phyloP scores from a whole-genome alignment of 108 stramenopile species.

The Chaetoceros muelleri region DNA sequence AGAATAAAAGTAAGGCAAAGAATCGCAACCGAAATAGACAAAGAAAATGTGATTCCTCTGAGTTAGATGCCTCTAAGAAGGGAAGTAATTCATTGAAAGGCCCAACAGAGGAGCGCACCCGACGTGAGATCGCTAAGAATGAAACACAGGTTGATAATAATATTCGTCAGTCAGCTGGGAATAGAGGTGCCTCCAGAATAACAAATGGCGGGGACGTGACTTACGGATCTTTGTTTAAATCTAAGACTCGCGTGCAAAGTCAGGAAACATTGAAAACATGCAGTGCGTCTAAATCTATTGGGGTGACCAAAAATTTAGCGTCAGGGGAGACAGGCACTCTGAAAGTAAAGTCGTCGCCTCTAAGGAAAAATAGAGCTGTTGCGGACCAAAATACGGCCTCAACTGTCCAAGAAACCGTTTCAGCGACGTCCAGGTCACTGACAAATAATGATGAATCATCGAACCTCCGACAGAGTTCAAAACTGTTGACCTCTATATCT shows the following conservation, averaged over 20 bases:
- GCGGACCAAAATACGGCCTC: constrained; percentile 48
- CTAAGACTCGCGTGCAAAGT: constrained; percentile 6
- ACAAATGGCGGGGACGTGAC: no score
- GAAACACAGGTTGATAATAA: background rate
- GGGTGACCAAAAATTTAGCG: constrained; percentile 18
- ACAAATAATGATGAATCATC: constrained; percentile 2
- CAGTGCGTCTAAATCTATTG: constrained; percentile 26
- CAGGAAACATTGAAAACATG: constrained; percentile 25
- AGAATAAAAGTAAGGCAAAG: constrained; percentile 13
- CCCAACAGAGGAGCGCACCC: constrained; percentile 4
- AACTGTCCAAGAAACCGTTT: constrained; percentile 44
- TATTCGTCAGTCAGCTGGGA: no score
- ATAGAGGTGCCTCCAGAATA: no score
- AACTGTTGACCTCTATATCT: constrained; percentile 10
- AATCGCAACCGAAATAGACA: constrained; percentile 18
- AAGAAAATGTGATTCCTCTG: constrained; percentile 2
- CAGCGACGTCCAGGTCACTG: constrained; percentile 11
- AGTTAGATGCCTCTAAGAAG: constrained; percentile 1
- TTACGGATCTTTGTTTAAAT: no score
- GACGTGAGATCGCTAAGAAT: background rate
- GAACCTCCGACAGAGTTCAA: constrained; percentile 1
- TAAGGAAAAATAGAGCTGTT: background rate
- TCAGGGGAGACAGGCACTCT: constrained; percentile 4
- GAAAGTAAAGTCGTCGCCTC: background rate
- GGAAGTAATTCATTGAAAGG: constrained; percentile 3